Conservation (phyloP, 257 asterid genomes). For the Thymus quinquecostatus region DNA sequence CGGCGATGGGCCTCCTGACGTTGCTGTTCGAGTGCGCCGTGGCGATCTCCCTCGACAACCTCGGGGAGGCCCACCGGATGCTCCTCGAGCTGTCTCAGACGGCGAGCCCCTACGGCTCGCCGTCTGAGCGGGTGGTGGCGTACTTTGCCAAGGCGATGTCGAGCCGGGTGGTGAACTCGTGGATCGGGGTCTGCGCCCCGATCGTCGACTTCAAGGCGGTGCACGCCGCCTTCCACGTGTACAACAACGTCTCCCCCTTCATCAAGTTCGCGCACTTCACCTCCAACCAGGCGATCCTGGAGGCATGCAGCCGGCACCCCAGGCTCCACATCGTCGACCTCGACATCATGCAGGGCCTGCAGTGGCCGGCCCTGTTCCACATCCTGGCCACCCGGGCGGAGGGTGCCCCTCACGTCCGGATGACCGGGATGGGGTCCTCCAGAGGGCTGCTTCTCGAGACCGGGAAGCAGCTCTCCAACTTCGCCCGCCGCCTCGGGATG, state of each 20-base stretch:
- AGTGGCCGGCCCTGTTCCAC: conserved; percentile 86
- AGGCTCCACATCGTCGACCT: conserved; percentile 72
- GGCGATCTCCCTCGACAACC: conserved; percentile 69
- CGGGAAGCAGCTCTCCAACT: conserved; percentile 61
- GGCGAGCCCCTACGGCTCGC: conserved; percentile 57
- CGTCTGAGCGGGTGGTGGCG: conserved; percentile 73
- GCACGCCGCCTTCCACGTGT: conserved; percentile 64
- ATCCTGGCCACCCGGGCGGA: conserved; percentile 68
- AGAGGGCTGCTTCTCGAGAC: conserved; percentile 60
- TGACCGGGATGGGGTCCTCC: conserved; percentile 74
- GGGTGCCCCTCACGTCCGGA: conserved; percentile 69
- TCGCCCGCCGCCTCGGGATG: conserved; percentile 68
- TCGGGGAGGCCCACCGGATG: conserved; percentile 75
- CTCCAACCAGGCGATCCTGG: conserved; percentile 79
- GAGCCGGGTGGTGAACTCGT: conserved; percentile 72
- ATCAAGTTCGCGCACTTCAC: conserved; percentile 78
- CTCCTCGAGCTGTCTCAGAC: conserved; percentile 67
- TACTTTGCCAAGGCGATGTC: conserved; percentile 77
- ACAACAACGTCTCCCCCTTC: conserved; percentile 67
- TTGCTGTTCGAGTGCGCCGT: conserved; percentile 74
- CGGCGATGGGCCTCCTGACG: conserved; percentile 49
- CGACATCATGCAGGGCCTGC: conserved; percentile 83
- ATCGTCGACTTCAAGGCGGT: conserved; percentile 43
- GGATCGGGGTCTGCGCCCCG: conserved; percentile 70
- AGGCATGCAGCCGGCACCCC: conserved; percentile 53